phyloP scores from a whole-genome alignment of 2,329 filamentous ascomycete species.

The Keithomyces neogunnii region DNA sequence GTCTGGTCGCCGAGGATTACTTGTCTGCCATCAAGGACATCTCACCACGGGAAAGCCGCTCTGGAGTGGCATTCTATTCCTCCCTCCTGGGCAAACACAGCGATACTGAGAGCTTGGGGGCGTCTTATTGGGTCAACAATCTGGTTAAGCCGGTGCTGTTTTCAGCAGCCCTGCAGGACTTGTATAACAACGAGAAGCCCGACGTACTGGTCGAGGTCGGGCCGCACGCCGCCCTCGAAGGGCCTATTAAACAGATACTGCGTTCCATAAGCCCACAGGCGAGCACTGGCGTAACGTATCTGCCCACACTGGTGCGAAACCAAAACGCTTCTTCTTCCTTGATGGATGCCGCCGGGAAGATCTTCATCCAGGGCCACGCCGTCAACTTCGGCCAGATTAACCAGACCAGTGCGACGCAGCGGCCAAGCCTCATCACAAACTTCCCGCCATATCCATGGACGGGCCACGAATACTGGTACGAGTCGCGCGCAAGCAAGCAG shows the following conservation, averaged over 20 bases:
- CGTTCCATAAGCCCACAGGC: constrained; percentile 6
- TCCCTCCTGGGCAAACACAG: neutral
- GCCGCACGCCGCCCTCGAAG: constrained; percentile 31
- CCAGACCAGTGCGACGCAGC: neutral
- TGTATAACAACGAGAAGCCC: neutral
- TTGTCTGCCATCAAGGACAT: constrained; percentile 14
- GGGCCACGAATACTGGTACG: constrained; percentile 21
- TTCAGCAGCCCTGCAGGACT: neutral
- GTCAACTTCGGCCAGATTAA: constrained; percentile 37
- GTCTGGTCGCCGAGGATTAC: constrained; percentile 29
- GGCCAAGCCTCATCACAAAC: constrained; percentile 5
- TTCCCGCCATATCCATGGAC: constrained; percentile 22
- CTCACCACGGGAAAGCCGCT: no score
- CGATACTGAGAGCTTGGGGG: neutral
- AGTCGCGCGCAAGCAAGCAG: constrained; percentile 15
- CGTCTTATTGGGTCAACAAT: neutral
- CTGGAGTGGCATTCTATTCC: neutral
- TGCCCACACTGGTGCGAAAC: constrained; percentile 16
- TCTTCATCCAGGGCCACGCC: constrained; percentile 31
- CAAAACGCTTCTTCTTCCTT: constrained; percentile 13
- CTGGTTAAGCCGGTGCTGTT: neutral
- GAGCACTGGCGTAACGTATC: constrained; percentile 20
- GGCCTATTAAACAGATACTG: constrained; percentile 25
- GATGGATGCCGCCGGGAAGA: constrained; percentile 26
- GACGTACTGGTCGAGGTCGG: constrained; percentile 22